phyloP scores from a whole-genome alignment of 1,284 basidiomycete species.

The Boletellus deceptivus region DNA sequence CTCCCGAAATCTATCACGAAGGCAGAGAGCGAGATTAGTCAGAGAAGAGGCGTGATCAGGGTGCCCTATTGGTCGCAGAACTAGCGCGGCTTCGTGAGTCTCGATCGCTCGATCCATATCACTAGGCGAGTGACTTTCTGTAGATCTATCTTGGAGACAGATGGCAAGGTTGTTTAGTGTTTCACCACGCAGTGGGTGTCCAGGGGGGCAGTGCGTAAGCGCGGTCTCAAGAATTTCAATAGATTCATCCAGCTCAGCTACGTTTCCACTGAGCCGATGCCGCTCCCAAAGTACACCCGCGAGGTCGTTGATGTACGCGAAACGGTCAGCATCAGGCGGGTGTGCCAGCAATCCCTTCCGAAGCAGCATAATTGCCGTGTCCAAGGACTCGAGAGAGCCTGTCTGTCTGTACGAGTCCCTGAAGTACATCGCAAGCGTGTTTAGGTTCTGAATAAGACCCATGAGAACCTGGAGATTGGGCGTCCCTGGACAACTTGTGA shows the following conservation, averaged over 20 bases:
- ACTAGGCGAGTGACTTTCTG: not conserved
- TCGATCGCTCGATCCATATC: slow-evolving; percentile 7
- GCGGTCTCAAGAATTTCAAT: not conserved
- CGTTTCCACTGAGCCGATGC: not conserved
- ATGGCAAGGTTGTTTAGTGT: not conserved
- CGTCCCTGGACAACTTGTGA: too few relatives aligned
- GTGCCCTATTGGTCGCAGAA: slow-evolving; percentile 2
- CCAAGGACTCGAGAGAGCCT: not conserved
- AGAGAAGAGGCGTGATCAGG: slow-evolving; percentile 1
- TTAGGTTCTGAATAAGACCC: not conserved
- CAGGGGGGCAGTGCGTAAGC: not conserved
- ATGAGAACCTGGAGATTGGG: too few relatives aligned
- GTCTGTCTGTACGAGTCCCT: not conserved
- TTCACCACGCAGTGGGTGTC: not conserved
- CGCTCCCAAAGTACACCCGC: not conserved
- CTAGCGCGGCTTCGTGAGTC: slow-evolving; percentile 4
- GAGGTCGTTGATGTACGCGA: not conserved
- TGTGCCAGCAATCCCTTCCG: not conserved
- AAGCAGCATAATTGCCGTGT: not conserved
- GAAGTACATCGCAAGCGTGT: not conserved
- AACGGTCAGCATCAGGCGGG: not conserved
- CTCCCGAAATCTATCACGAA: not conserved
- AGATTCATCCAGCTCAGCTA: not conserved
- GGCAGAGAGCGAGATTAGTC: not conserved
- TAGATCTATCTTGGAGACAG: slow-evolving; percentile 1